Evolutionary conservation across 345 rosid species (phyloP).

Genomic region (Eutrema heterophyllum): DNA sequence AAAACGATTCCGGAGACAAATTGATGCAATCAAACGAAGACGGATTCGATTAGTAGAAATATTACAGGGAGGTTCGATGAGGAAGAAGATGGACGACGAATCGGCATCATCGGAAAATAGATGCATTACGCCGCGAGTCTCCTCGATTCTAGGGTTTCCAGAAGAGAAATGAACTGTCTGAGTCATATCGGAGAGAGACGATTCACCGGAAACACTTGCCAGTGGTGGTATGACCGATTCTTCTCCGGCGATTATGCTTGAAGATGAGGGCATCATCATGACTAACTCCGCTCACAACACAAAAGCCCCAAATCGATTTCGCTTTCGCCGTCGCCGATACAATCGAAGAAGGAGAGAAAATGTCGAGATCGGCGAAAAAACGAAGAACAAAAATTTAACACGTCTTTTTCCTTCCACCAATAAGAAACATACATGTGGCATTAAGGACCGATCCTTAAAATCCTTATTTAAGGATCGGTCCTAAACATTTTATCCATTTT

Average conservation of each 20-base stretch:
- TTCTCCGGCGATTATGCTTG: conserved; percentile 39
- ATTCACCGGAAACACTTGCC: conserved; percentile 34
- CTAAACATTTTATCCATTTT: too few species aligned
- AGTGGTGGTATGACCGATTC: conserved; percentile 35
- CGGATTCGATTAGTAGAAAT: neutral
- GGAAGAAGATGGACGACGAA: conserved; percentile 23
- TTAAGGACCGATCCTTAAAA: too few species aligned
- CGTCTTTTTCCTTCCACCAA: too few species aligned
- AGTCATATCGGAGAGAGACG: conserved; percentile 38
- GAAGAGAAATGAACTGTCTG: conserved; percentile 79
- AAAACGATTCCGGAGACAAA: neutral
- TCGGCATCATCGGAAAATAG: conserved; percentile 45
- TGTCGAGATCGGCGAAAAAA: too few species aligned
- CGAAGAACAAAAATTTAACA: too few species aligned
- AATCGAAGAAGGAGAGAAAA: too few species aligned
- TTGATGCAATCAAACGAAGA: neutral
- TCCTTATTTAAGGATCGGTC: too few species aligned
- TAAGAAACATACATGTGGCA: too few species aligned
- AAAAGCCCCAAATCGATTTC: too few species aligned
- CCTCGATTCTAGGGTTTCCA: conserved; percentile 96
- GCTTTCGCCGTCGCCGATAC: too few species aligned
- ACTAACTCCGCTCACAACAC: neutral
- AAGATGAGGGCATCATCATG: conserved; percentile 51
- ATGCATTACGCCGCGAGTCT: conserved; percentile 93
- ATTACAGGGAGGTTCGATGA: conserved; percentile 54